Evolutionary conservation across 495 filamentous ascomycete genomes (phyloP).

Genomic region (Hypoxylon crocopeplum): DNA sequence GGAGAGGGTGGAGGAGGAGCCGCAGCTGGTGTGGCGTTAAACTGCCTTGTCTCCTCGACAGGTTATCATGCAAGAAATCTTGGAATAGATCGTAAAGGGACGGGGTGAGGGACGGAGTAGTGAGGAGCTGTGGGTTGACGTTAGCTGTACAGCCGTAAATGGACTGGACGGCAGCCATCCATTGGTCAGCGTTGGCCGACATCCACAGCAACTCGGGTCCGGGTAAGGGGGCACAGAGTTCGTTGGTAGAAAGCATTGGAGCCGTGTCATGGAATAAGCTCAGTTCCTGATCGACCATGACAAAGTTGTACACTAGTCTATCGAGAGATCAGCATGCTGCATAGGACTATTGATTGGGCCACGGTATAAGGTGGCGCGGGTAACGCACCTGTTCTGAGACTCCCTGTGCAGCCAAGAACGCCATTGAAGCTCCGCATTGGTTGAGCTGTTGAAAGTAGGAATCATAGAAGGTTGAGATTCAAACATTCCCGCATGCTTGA

Average conservation of each 20-base stretch:
- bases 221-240: slow-evolving; percentile 65
- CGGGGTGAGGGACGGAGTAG: slow-evolving; percentile 50
- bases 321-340: slow-evolving; percentile 20
- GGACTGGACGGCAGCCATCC: slow-evolving; percentile 58
- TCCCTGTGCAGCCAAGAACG: slow-evolving; percentile 64
- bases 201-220: slow-evolving; percentile 62
- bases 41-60: slow-evolving; percentile 38
- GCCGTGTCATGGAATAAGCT: slow-evolving; percentile 67
- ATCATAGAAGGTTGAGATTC: slow-evolving; percentile 48
- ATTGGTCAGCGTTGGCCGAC: slow-evolving; percentile 49
- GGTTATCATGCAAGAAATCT: slow-evolving; percentile 56
- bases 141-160: slow-evolving; percentile 49
- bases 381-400: slow-evolving; percentile 60
- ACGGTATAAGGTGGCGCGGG: slow-evolving; percentile 8
- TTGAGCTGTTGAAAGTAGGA: slow-evolving; percentile 38
- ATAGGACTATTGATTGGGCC: slow-evolving; percentile 20
- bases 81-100: slow-evolving; percentile 66
- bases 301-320: slow-evolving; percentile 69
- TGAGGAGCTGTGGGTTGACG: slow-evolving; percentile 46
- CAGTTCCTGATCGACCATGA: slow-evolving; percentile 71
- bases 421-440: slow-evolving; percentile 60
- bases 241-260: slow-evolving; percentile 62
- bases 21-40: slow-evolving; percentile 57
- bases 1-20: slow-evolving; percentile 60
- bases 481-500: slow-evolving; percentile 61